Conservation (phyloP, 345 rosid genomes). For the Salix brachista region DNA sequence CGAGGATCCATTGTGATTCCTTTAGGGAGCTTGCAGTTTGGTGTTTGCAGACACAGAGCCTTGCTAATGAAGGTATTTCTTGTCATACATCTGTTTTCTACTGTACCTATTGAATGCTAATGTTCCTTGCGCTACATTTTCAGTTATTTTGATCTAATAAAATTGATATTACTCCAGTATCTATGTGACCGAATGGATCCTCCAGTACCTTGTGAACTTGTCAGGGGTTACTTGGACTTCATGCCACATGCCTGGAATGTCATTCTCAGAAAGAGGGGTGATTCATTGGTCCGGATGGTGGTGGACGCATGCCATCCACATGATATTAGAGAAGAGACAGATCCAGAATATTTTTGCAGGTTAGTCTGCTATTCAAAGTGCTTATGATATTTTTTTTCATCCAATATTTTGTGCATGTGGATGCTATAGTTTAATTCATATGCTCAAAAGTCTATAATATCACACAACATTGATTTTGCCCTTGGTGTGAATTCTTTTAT, state of each 20-base stretch:
- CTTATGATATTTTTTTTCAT: slow-evolving; percentile 5
- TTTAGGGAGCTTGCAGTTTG: slow-evolving; percentile 74
- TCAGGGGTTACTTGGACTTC: slow-evolving; percentile 94
- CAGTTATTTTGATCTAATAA: slow-evolving; percentile 17
- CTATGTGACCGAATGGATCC: slow-evolving; percentile 95
- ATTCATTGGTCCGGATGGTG: slow-evolving; percentile 69
- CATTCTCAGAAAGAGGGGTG: slow-evolving; percentile 56
- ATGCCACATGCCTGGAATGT: slow-evolving; percentile 94
- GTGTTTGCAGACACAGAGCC: slow-evolving; percentile 93
- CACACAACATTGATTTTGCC: background rate
- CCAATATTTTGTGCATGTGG: background rate
- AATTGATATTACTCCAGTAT: slow-evolving; percentile 44
- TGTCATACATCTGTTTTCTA: background rate
- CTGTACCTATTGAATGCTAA: background rate
- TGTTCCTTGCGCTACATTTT: slow-evolving; percentile 1
- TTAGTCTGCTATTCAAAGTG: slow-evolving; percentile 19
- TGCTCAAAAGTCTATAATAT: background rate
- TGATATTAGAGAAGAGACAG: slow-evolving; percentile 86
- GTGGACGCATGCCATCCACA: slow-evolving; percentile 90
- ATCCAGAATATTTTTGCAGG: slow-evolving; percentile 80
- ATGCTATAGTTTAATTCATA: background rate
- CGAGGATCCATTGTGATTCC: slow-evolving; percentile 76
- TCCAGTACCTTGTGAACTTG: slow-evolving; percentile 93
- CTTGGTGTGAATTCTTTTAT: background rate
- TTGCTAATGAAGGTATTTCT: slow-evolving; percentile 76